These are phyloP conservation scores for Paecilomyces fulvus DNA, from an alignment of 2,329 filamentous ascomycete genomes.

Conservation along the genomic window DNA sequence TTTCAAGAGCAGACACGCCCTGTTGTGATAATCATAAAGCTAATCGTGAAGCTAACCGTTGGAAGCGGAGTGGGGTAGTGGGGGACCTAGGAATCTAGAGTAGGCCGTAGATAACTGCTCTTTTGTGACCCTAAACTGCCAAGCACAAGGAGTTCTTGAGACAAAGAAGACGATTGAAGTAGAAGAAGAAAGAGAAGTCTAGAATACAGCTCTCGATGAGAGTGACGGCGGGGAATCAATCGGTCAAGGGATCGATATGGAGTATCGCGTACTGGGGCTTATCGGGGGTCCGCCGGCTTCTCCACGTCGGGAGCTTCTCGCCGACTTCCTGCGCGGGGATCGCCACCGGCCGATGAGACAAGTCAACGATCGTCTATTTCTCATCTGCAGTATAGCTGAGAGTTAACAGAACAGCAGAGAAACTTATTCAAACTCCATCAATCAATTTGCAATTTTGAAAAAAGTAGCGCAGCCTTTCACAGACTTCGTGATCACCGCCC, in stretches of 20 bases:
- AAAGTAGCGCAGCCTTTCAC: not conserved
- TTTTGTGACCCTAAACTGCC: not conserved
- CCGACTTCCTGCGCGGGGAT: constrained; percentile 21
- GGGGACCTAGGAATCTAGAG: not conserved
- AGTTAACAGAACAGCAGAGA: not conserved
- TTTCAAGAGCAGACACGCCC: not conserved
- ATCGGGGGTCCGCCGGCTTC: not conserved
- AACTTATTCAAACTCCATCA: not conserved
- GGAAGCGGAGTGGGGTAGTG: not conserved
- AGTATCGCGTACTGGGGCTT: constrained; percentile 1
- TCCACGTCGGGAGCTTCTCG: not conserved
- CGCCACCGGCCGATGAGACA: constrained; percentile 26
- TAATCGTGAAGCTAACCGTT: not conserved
- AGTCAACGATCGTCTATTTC: not conserved
- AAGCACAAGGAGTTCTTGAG: not conserved
- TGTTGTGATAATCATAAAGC: not conserved
- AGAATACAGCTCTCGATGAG: constrained; percentile 1
- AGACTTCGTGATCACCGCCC: too few relatives aligned
- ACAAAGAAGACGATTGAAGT: not conserved
- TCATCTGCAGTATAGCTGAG: not conserved
- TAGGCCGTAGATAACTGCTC: not conserved
- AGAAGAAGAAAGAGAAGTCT: not conserved
- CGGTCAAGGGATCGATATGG: not conserved
- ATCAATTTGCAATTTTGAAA: too few relatives aligned
- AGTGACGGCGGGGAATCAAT: not conserved